Percentiles rank a stretch among this genome's conserved stretches.
These are phyloP conservation scores for Rhynchospora pubera DNA, from an alignment of 176 grass and related monocot species.

Conservation along the genomic window DNA sequence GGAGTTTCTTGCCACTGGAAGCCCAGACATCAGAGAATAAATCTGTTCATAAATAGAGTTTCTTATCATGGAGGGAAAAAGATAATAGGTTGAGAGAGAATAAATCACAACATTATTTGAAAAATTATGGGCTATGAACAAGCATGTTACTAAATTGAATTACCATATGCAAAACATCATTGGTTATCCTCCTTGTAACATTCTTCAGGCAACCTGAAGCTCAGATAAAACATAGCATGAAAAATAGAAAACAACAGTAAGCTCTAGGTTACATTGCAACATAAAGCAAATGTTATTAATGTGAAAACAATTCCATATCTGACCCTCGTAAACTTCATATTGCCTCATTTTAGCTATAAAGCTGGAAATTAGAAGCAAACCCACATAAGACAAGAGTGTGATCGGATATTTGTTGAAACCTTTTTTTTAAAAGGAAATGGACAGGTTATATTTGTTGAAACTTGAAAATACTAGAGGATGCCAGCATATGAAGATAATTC, in stretches of 20 bases:
- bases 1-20: too few species aligned
- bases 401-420: neutral
- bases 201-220: slow-evolving; percentile 67
- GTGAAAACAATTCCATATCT: neutral
- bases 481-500: neutral
- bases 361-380: neutral
- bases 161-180: neutral
- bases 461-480: neutral
- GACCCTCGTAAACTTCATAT: neutral
- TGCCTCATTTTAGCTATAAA: neutral
- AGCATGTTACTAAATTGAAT: slow-evolving; percentile 13
- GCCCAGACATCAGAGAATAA: neutral
- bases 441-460: too few species aligned
- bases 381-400: neutral
- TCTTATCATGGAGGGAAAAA: neutral
- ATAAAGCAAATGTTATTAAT: neutral
- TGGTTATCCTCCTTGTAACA: slow-evolving; percentile 5
- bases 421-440: too few species aligned
- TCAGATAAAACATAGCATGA: slow-evolving; percentile 91
- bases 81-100: neutral
- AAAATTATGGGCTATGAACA: neutral
- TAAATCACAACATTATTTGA: neutral
- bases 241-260: slow-evolving; percentile 23
- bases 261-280: neutral
- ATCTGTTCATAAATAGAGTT: neutral